Conservation (phyloP, 768 basidiomycete genomes). For the Cystobasidium onofrii region DNA sequence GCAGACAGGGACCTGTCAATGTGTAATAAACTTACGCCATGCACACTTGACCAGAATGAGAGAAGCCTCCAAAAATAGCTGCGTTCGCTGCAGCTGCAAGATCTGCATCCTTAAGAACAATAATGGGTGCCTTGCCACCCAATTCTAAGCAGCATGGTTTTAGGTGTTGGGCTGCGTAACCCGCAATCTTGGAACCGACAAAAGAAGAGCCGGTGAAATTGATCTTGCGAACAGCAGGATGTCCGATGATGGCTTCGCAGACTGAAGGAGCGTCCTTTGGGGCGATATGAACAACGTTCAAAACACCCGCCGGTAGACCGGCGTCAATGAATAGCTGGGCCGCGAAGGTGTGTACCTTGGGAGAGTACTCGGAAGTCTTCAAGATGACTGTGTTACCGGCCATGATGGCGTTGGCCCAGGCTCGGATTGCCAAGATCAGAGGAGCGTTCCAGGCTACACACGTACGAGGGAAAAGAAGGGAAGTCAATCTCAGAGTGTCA, state of each 20-base stretch:
- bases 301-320: conserved; percentile 46
- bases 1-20: neutral
- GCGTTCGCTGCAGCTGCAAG: conserved; percentile 41
- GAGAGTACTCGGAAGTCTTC: conserved; percentile 46
- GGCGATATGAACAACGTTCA: conserved; percentile 45
- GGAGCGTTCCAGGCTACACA: conserved; percentile 33
- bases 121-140: conserved; percentile 47
- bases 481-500: too few species aligned
- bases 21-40: conserved; percentile 29
- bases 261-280: conserved; percentile 39
- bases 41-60: conserved; percentile 40
- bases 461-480: too few species aligned
- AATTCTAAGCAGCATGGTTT: conserved; percentile 47
- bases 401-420: conserved; percentile 46
- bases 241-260: conserved; percentile 42
- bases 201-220: conserved; percentile 41
- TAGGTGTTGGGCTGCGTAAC: conserved; percentile 45
- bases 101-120: conserved; percentile 47
- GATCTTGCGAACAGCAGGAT: conserved; percentile 39
- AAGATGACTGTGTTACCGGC: conserved; percentile 48
- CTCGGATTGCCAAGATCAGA: conserved; percentile 41
- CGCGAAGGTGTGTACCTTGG: conserved; percentile 44
- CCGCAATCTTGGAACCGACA: conserved; percentile 44
- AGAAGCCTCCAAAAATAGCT: conserved; percentile 39
- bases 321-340: conserved; percentile 47